phyloP scores from a whole-genome alignment of 345 rosid species.

The Camelina hispida region DNA sequence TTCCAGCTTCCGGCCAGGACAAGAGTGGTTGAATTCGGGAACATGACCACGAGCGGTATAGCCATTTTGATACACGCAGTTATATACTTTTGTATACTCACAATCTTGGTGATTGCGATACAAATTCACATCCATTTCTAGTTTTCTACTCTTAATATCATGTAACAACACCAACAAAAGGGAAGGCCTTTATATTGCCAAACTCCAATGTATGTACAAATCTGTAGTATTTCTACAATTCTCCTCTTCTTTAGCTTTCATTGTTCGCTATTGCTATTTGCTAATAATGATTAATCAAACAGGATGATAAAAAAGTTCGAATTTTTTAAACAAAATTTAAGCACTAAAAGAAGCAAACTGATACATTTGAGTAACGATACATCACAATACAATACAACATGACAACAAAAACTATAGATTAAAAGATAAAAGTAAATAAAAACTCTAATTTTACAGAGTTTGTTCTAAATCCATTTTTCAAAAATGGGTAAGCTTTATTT shows the following conservation, averaged over 20 bases:
- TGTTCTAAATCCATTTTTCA: not conserved
- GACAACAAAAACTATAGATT: slow-evolving; percentile 1
- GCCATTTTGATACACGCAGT: slow-evolving; percentile 88
- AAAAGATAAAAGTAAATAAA: too few relatives aligned
- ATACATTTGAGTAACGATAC: not conserved
- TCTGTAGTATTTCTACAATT: not conserved
- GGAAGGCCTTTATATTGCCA: not conserved
- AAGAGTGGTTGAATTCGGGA: slow-evolving; percentile 89
- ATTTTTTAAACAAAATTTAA: slow-evolving; percentile 10
- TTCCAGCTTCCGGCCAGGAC: slow-evolving; percentile 83
- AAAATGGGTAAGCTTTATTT: slow-evolving; percentile 34
- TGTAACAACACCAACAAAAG: not conserved
- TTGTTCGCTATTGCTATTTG: slow-evolving; percentile 9
- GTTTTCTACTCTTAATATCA: not conserved
- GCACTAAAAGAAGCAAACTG: slow-evolving; percentile 7
- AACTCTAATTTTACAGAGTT: slow-evolving; percentile 31
- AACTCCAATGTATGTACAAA: slow-evolving; percentile 26
- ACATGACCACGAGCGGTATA: slow-evolving; percentile 90
- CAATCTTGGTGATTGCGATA: slow-evolving; percentile 79
- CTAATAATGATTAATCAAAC: too few relatives aligned
- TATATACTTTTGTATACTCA: slow-evolving; percentile 74
- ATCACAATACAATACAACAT: slow-evolving; percentile 26
- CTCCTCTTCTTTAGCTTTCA: not conserved
- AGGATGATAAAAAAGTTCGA: slow-evolving; percentile 1
- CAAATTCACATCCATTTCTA: slow-evolving; percentile 49